These are phyloP conservation scores for Paramecium octaurelia DNA, from an alignment of 73 alveolate species.

Conservation along the genomic window DNA sequence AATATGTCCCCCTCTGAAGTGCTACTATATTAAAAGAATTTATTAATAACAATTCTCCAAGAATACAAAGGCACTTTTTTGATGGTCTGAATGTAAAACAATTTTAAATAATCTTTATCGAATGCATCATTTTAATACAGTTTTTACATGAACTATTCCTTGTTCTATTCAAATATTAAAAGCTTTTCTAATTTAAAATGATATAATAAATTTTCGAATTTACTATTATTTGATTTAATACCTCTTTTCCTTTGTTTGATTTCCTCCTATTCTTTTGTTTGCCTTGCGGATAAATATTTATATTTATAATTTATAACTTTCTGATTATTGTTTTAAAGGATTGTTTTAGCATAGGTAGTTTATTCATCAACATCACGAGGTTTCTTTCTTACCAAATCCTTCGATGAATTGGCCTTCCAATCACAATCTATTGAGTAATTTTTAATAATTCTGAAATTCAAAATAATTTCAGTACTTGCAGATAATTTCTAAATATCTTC, in stretches of 20 bases:
- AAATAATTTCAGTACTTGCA: not conserved
- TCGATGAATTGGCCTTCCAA: not conserved
- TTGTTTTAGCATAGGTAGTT: not conserved
- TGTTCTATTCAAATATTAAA: not conserved
- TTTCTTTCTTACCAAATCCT: not conserved
- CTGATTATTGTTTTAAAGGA: not conserved
- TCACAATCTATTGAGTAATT: not conserved
- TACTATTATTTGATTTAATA: not conserved
- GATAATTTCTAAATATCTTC: not conserved
- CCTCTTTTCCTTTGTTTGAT: not conserved
- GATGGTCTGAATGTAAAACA: not conserved
- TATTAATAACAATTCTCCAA: not conserved
- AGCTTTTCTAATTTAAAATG: not conserved
- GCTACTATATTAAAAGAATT: not conserved
- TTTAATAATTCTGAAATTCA: not conserved
- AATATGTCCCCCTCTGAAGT: slow-evolving; percentile 1
- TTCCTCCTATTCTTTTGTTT: not conserved
- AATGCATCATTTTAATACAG: not conserved
- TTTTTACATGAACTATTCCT: not conserved
- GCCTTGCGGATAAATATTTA: not conserved
- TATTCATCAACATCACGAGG: not conserved
- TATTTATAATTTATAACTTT: not conserved
- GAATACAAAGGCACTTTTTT: not conserved
- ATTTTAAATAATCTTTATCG: not conserved
- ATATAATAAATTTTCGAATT: not conserved